Conservation (phyloP, 1,284 basidiomycete genomes). For the Rhizoctonia solani region DNA sequence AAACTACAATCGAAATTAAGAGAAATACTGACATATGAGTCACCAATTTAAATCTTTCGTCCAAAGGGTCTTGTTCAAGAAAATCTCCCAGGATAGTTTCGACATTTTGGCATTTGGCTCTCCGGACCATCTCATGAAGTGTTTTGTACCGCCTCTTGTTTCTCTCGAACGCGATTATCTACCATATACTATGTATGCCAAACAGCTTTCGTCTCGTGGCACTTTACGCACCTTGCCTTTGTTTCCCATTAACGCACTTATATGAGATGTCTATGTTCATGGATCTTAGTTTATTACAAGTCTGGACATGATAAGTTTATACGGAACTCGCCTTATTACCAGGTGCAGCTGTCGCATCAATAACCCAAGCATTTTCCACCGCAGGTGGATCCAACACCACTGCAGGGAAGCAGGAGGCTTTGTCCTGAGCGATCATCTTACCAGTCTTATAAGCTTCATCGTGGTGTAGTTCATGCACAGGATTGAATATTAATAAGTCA, state of each 20-base stretch:
- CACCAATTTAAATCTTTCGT: constrained; percentile 62
- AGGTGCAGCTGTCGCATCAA: constrained; percentile 96
- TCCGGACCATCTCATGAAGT: constrained; percentile 78
- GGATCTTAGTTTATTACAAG: background rate
- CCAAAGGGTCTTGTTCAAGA: constrained; percentile 67
- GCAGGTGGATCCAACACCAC: constrained; percentile 71
- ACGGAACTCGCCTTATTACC: constrained; percentile 73
- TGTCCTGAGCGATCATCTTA: constrained; percentile 92
- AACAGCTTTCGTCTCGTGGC: background rate
- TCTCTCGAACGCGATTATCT: constrained; percentile 87
- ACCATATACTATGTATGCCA: background rate
- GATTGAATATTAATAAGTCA: constrained; percentile 78
- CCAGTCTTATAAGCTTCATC: constrained; percentile 70
- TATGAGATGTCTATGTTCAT: constrained; percentile 73
- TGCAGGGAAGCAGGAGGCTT: constrained; percentile 96
- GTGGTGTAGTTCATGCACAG: constrained; percentile 62
- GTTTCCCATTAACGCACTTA: constrained; percentile 84
- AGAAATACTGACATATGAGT: constrained; percentile 76
- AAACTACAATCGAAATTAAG: background rate
- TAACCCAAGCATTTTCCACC: constrained; percentile 59
- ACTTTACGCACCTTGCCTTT: constrained; percentile 65
- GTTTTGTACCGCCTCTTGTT: constrained; percentile 79
- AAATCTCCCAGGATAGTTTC: constrained; percentile 78
- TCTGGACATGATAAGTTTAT: background rate
- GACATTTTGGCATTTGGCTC: constrained; percentile 79